These are phyloP conservation scores for Fraxinus platypoda DNA, from an alignment of 305 asterid genomes.

Conservation along the genomic window DNA sequence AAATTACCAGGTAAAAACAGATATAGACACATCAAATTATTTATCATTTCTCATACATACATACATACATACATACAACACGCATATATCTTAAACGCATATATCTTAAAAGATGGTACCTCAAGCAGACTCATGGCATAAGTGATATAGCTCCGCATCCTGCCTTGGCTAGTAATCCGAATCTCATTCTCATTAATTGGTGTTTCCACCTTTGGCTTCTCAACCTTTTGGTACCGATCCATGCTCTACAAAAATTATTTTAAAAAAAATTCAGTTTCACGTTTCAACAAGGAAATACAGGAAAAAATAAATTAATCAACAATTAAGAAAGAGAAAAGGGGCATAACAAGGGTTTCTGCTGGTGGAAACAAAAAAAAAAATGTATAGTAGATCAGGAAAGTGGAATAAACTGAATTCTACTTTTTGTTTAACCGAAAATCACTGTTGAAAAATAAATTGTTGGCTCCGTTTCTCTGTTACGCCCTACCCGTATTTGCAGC, in stretches of 20 bases:
- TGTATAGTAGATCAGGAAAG: background rate
- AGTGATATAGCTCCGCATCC: slow-evolving; percentile 94
- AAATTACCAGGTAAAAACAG: background rate
- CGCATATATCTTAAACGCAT: no score
- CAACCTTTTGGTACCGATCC: slow-evolving; percentile 98
- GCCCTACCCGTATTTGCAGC: slow-evolving; percentile 27
- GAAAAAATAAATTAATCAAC: background rate
- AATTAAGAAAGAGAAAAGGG: background rate
- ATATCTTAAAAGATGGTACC: slow-evolving; percentile 32
- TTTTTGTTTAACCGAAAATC: background rate
- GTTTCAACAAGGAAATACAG: background rate
- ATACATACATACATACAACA: background rate
- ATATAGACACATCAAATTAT: background rate
- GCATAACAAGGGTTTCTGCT: background rate
- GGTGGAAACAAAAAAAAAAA: background rate
- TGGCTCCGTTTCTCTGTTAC: slow-evolving; percentile 39
- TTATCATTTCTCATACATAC: background rate
- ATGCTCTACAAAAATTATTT: slow-evolving; percentile 28
- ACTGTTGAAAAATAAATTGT: background rate
- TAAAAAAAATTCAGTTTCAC: background rate
- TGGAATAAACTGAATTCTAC: background rate
- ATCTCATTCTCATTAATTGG: slow-evolving; percentile 89
- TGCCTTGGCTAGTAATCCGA: slow-evolving; percentile 94
- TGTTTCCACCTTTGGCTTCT: slow-evolving; percentile 80
- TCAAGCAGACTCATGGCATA: slow-evolving; percentile 87